Conservation (phyloP, 2,329 filamentous ascomycete genomes). For the Fonsecaea nubica region DNA sequence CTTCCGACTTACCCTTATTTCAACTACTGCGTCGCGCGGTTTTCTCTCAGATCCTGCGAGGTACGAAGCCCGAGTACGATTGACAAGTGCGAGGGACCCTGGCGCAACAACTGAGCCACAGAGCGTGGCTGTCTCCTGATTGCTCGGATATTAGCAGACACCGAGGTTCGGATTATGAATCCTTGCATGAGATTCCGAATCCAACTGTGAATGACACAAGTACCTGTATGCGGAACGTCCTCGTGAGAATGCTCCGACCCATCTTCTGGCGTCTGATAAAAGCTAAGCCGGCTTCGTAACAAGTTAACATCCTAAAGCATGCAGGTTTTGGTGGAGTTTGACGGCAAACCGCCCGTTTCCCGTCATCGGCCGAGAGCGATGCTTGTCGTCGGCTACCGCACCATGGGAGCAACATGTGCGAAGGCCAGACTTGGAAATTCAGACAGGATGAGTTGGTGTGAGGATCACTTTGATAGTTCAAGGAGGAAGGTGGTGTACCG, state of each 20-base stretch:
- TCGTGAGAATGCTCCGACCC: background rate
- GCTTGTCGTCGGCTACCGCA: background rate
- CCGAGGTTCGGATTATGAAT: conserved; percentile 14
- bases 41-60: conserved; percentile 1
- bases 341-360: background rate
- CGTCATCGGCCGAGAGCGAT: background rate
- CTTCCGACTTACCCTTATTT: conserved; percentile 10
- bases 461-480: background rate
- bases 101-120: background rate
- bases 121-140: background rate
- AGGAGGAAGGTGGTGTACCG: background rate
- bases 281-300: background rate
- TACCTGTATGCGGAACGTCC: background rate
- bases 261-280: background rate
- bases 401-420: background rate
- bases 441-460: background rate
- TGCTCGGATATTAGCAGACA: conserved; percentile 5
- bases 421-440: background rate
- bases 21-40: background rate
- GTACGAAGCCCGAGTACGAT: background rate
- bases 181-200: background rate
- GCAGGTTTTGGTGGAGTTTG: background rate
- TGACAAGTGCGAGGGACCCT: conserved; percentile 5
- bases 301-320: background rate
- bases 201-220: too few relatives aligned